Percentiles rank a stretch among this genome's conserved stretches.
Conservation (phyloP, 2,329 filamentous ascomycete species). For the Hypocrella siamensis region DNA sequence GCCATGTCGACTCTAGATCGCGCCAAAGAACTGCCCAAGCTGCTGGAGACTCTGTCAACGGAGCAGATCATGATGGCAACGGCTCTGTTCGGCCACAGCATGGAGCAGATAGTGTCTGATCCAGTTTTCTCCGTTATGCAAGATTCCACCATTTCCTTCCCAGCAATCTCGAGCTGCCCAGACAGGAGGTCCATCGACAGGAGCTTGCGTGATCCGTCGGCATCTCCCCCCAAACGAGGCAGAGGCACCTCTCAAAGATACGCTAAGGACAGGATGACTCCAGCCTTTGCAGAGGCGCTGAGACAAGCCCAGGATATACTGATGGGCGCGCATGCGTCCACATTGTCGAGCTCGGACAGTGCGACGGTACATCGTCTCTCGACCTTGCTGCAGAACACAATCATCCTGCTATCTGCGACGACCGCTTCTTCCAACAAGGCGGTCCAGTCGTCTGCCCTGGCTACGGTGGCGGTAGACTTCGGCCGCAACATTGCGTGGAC, state of each 20-base stretch:
- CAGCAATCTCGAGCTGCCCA: slow-evolving; percentile 39
- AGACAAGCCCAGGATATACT: slow-evolving; percentile 51
- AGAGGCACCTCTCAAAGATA: slow-evolving; percentile 10
- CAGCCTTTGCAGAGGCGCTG: slow-evolving; percentile 41
- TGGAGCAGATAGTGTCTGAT: slow-evolving; percentile 60
- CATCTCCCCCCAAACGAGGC: slow-evolving; percentile 19
- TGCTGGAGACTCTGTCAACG: slow-evolving; percentile 22
- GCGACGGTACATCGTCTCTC: slow-evolving; percentile 47
- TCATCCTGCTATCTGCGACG: slow-evolving; percentile 50
- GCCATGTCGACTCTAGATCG: slow-evolving; percentile 40
- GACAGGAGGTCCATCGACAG: slow-evolving; percentile 24
- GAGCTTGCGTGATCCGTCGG: slow-evolving; percentile 16
- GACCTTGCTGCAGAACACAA: slow-evolving; percentile 46
- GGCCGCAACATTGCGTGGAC: slow-evolving; percentile 54
- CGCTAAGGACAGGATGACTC: slow-evolving; percentile 14
- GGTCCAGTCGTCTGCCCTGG: slow-evolving; percentile 36
- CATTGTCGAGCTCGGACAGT: slow-evolving; percentile 37
- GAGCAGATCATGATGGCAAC: slow-evolving; percentile 50
- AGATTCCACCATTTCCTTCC: slow-evolving; percentile 83
- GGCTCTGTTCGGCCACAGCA: slow-evolving; percentile 50
- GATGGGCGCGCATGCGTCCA: slow-evolving; percentile 44
- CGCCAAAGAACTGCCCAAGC: slow-evolving; percentile 27
- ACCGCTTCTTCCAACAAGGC: slow-evolving; percentile 28
- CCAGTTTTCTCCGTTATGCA: slow-evolving; percentile 80
- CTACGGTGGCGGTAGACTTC: slow-evolving; percentile 50